Evolutionary conservation across 306 rosid species (phyloP), one percentile per base, ranked within the genome.

Genomic region (Mimosa bimucronata): DNA sequence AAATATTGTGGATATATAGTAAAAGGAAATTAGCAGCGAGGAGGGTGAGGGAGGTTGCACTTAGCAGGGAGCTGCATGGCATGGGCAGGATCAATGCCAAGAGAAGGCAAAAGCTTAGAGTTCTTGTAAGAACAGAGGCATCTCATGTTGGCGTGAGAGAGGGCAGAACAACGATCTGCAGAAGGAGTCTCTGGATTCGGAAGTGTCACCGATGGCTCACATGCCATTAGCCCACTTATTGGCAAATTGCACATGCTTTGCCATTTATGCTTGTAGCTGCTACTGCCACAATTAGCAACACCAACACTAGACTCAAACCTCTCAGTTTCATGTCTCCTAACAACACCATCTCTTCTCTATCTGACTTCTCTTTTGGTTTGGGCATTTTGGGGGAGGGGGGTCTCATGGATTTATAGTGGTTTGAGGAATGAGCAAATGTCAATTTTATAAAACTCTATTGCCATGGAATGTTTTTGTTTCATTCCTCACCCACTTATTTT

Each of bases 101-200:
- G 82, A 16, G 92, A 77, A 78, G 94, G 88, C 73, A 90, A 81
- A 30, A 85, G 53, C 16, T 38, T 65, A 6, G 92, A 88, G 80
- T 83, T 87, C 77, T 13, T 89, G 65, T 85, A 90, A 0, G 85
- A 34, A 80, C 94, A 90, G 21, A 90, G 86, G 79, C 94, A 90
- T 0, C 45, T 60, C 77, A 88, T 10, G 77, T 90, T 81, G 4
- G 91, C 92, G 0, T 78, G 83, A 0, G 86, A 62, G 23, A 90
- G 81, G 0, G 76, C 86, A 0, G 78, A 4, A 58, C 94, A 90
- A 61, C 94, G 88, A 6, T 42, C 25, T 1, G 29, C 1, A 1
- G 79, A 61, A 0, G 94, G 94, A 2, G 79, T 29, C 0, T 77
- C 1, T 1, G 92, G 94, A 48, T 82, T 90, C 5, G 94, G 92